A percentile compares a stretch with the other conserved stretches of the same genome.
These are phyloP conservation scores for Diplocarpon rosae DNA, from an alignment of 2,329 filamentous ascomycete genomes.

Conservation along the genomic window DNA sequence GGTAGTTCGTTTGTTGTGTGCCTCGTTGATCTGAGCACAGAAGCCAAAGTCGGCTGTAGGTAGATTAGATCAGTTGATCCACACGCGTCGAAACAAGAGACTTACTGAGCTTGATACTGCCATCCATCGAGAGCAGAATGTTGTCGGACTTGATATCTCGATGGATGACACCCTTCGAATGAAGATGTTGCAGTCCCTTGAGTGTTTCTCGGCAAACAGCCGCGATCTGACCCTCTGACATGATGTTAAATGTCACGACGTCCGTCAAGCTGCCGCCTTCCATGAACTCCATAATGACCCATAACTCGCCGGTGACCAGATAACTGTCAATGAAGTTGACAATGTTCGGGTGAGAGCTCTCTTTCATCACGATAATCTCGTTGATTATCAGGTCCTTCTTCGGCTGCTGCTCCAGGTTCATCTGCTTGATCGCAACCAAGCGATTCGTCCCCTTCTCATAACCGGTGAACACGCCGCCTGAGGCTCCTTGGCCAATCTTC, in stretches of 20 bases:
- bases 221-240: slow-evolving; percentile 95
- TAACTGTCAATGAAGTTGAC: slow-evolving; percentile 99
- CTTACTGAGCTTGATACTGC: slow-evolving; percentile 95
- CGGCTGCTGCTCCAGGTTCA: slow-evolving; percentile 96
- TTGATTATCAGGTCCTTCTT: slow-evolving; percentile 99
- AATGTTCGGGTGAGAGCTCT: slow-evolving; percentile 95
- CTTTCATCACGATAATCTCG: slow-evolving; percentile 98
- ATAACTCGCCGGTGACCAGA: slow-evolving; percentile 77
- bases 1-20: slow-evolving; percentile 92
- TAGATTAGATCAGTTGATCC: slow-evolving; percentile 25
- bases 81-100: slow-evolving; percentile 11
- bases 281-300: slow-evolving; percentile 99
- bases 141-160: slow-evolving; percentile 99
- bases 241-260: slow-evolving; percentile 98
- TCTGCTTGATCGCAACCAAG: slow-evolving; percentile 96
- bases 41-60: slow-evolving; percentile 86
- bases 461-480: slow-evolving; percentile 88
- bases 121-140: slow-evolving; percentile 84
- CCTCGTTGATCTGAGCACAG: slow-evolving; percentile 95
- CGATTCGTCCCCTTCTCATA: slow-evolving; percentile 75
- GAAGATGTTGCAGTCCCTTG: slow-evolving; percentile 83
- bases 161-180: slow-evolving; percentile 97
- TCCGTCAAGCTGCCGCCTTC: slow-evolving; percentile 95
- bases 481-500: slow-evolving; percentile 96
- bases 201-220: slow-evolving; percentile 91